Percentiles rank a stretch among this genome's conserved stretches.
phyloP scores from a whole-genome alignment of 345 rosid genomes.

The Citrus trifoliata region DNA sequence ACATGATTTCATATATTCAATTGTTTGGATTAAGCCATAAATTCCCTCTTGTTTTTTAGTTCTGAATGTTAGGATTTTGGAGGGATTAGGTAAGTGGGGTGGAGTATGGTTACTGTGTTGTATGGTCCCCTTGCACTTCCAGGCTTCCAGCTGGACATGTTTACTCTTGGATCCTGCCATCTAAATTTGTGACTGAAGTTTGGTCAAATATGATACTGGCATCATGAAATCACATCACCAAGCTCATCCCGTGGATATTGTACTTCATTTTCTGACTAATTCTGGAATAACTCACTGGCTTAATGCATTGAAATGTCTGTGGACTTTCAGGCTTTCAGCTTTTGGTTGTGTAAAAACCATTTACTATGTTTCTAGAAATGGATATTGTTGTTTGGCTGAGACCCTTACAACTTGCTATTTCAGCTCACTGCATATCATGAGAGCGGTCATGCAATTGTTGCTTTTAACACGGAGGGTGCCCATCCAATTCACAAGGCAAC shows the following conservation, averaged over 20 bases:
- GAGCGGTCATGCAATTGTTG: constrained; percentile 98
- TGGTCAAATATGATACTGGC: neutral
- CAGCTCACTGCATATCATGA: constrained; percentile 99
- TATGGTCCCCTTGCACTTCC: neutral
- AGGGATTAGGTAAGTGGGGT: neutral
- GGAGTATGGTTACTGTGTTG: neutral
- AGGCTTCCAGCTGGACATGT: neutral
- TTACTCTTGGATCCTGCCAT: neutral
- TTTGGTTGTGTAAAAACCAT: neutral
- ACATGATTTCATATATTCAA: neutral
- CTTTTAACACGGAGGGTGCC: constrained; percentile 85
- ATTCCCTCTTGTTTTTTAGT: neutral
- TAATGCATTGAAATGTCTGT: neutral
- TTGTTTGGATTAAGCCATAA: neutral
- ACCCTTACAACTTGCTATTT: constrained; percentile 7
- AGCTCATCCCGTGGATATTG: too few species aligned
- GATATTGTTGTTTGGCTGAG: constrained; percentile 4
- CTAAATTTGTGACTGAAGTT: neutral
- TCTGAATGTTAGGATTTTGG: neutral
- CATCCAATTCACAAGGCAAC: constrained; percentile 99
- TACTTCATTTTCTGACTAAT: neutral
- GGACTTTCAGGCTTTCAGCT: neutral
- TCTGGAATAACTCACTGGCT: neutral
- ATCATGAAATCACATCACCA: neutral
- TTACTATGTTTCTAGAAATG: neutral